phyloP scores from a whole-genome alignment of 768 basidiomycete species.

The Lanmaoa pseudosensibilis region DNA sequence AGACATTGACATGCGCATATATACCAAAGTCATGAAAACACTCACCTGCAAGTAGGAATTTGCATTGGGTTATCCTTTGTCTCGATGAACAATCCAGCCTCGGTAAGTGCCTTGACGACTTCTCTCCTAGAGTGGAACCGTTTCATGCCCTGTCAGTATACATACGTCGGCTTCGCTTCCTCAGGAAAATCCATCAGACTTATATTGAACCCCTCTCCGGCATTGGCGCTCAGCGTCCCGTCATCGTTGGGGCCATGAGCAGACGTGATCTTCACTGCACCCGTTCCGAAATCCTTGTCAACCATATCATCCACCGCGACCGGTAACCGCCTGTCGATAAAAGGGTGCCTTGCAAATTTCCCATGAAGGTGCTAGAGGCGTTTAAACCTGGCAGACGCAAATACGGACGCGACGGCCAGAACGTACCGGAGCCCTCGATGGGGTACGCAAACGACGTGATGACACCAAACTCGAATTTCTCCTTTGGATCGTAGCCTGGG shows the following conservation, averaged over 20 bases:
- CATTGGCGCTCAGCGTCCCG: slow-evolving; percentile 91
- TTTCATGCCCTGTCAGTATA: slow-evolving; percentile 77
- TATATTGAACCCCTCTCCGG: slow-evolving; percentile 75
- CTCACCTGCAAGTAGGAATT: slow-evolving; percentile 86
- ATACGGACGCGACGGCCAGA: slow-evolving; percentile 21
- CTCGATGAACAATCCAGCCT: slow-evolving; percentile 82
- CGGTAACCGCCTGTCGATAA: slow-evolving; percentile 80
- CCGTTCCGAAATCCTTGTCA: slow-evolving; percentile 96
- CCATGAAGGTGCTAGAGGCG: slow-evolving; percentile 79
- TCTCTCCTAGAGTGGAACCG: slow-evolving; percentile 89
- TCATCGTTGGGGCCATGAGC: slow-evolving; percentile 98
- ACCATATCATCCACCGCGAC: slow-evolving; percentile 87
- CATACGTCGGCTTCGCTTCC: background rate
- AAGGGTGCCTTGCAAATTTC: slow-evolving; percentile 88
- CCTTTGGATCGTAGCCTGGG: slow-evolving; percentile 93
- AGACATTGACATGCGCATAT: slow-evolving; percentile 2
- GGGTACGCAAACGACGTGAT: slow-evolving; percentile 96
- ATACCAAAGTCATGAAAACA: background rate
- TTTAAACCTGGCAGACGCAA: background rate
- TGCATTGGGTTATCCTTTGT: slow-evolving; percentile 97
- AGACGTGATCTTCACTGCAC: slow-evolving; percentile 98
- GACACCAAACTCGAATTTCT: slow-evolving; percentile 95
- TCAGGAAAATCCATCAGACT: slow-evolving; percentile 8
- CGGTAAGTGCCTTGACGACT: slow-evolving; percentile 82
- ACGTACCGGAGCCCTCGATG: slow-evolving; percentile 85